Evolutionary conservation across 768 basidiomycete genomes (phyloP).

Genomic region (Lentinula lateritia): DNA sequence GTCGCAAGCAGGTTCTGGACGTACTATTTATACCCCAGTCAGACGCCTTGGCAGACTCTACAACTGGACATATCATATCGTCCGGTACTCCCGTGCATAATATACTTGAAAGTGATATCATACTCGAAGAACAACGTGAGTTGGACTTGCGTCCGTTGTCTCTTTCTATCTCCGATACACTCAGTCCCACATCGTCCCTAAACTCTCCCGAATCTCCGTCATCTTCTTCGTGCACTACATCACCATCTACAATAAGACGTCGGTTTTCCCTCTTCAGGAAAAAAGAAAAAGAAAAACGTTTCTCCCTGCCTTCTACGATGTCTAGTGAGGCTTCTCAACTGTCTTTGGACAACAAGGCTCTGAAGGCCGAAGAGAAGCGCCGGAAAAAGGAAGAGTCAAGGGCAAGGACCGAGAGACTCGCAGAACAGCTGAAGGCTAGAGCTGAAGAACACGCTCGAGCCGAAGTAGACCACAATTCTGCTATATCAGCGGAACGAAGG

Average conservation of each 20-base stretch:
- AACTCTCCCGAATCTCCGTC: not conserved
- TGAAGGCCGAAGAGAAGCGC: constrained; percentile 37
- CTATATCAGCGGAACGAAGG: constrained; percentile 19
- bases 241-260: constrained; percentile 12
- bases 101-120: not conserved
- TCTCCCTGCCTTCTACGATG: constrained; percentile 9
- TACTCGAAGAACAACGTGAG: constrained; percentile 15
- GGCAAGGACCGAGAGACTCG: constrained; percentile 35
- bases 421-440: constrained; percentile 37
- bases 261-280: constrained; percentile 19
- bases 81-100: no score
- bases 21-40: no score
- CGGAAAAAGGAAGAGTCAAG: constrained; percentile 32
- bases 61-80: no score
- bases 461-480: constrained; percentile 23
- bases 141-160: not conserved
- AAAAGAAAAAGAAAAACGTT: constrained; percentile 10
- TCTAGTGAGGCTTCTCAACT: constrained; percentile 14
- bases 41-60: no score
- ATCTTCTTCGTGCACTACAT: not conserved
- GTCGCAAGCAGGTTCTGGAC: no score
- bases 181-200: not conserved
- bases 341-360: constrained; percentile 34
- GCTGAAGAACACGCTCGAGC: constrained; percentile 23
- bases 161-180: not conserved